Conservation (phyloP, 2,329 filamentous ascomycete species). For the Apiospora rasikravindrae region DNA sequence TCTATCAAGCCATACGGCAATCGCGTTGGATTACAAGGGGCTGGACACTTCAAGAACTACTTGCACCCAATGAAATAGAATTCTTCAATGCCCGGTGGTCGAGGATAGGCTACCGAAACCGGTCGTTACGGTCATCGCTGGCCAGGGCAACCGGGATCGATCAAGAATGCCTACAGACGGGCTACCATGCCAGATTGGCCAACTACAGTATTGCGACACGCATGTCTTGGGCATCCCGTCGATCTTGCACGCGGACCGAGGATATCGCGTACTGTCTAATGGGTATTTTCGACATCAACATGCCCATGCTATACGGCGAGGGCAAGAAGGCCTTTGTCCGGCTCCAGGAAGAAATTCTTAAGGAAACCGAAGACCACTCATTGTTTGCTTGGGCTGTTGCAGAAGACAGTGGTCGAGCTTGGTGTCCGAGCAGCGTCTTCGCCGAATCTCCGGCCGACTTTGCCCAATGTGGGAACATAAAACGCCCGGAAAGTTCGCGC, state of each 20-base stretch:
- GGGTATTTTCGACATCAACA: constrained; percentile 39
- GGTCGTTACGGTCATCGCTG: fast-evolving
- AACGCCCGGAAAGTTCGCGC: neutral
- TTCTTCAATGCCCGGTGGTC: neutral
- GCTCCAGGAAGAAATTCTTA: constrained; percentile 37
- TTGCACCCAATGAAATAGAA: neutral
- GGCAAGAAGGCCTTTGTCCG: constrained; percentile 35
- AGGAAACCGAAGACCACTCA: neutral
- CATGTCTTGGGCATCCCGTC: constrained; percentile 34
- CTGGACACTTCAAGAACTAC: constrained; percentile 18
- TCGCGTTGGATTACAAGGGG: constrained; percentile 10
- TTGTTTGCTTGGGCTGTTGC: neutral
- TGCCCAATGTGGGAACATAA: neutral
- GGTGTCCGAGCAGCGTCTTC: neutral
- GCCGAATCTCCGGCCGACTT: neutral
- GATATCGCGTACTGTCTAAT: constrained; percentile 41
- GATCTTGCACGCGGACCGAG: constrained; percentile 33
- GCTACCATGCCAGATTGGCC: neutral
- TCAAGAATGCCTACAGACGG: neutral
- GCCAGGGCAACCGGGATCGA: neutral
- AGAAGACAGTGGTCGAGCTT: neutral
- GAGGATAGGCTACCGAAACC: neutral
- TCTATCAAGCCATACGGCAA: neutral
- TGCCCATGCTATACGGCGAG: constrained; percentile 41
- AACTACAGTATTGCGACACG: neutral